Conservation (phyloP, 129 eudicot species). For the Escallonia rubra region DNA sequence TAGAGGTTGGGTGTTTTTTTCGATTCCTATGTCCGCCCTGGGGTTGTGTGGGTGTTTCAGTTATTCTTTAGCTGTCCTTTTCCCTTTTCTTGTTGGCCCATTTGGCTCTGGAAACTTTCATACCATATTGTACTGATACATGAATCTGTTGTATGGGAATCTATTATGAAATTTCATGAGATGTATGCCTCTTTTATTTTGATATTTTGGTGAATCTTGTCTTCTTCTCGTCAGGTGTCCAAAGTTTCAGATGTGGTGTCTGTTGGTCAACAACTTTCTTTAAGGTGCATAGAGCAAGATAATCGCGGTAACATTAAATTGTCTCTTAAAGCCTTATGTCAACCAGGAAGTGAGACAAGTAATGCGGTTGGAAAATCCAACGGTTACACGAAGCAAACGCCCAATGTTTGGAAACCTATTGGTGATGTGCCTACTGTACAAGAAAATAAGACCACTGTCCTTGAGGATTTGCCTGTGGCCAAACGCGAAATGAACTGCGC, state of each 20-base stretch:
- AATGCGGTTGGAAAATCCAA: conserved; percentile 14
- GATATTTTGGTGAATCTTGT: background rate
- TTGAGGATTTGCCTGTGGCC: conserved; percentile 17
- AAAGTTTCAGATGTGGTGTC: conserved; percentile 79
- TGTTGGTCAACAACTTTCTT: conserved; percentile 66
- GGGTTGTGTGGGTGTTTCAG: no score
- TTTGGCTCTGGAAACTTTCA: no score
- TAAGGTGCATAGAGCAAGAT: conserved; percentile 91
- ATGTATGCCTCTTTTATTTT: background rate
- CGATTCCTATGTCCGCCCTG: no score
- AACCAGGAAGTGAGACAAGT: conserved; percentile 18
- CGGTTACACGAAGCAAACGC: conserved; percentile 22
- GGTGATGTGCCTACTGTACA: conserved; percentile 21
- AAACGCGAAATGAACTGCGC: conserved; percentile 12
- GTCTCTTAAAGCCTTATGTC: conserved; percentile 78
- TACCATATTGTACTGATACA: no score
- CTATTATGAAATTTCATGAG: no score
- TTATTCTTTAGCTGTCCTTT: no score
- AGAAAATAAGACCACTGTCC: conserved; percentile 15
- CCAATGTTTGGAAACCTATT: conserved; percentile 24
- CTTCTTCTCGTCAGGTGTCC: conserved; percentile 49
- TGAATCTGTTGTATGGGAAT: no score
- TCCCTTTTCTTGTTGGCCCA: no score
- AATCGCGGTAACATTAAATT: conserved; percentile 86
- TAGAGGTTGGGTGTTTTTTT: no score